Evolutionary conservation across 108 stramenopile species (phyloP).

Genomic region (Cyclotella atomus): DNA sequence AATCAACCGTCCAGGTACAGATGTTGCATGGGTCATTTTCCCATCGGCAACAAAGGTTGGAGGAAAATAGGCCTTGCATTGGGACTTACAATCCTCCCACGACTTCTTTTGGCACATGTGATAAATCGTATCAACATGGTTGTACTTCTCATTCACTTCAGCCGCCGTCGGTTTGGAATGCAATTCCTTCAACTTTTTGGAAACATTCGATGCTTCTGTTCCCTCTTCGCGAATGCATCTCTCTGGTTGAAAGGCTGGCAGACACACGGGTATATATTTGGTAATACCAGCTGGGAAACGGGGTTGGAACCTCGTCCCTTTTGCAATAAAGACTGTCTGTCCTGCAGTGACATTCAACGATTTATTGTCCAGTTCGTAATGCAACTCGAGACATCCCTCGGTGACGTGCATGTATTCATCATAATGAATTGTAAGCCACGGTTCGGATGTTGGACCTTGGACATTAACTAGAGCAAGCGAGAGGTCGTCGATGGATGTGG

Average conservation of each 20-base stretch:
- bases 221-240: slow-evolving; percentile 74
- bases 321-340: slow-evolving; percentile 62
- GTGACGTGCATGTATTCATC: slow-evolving; percentile 74
- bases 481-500: slow-evolving; percentile 38
- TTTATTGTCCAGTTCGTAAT: slow-evolving; percentile 22
- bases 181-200: slow-evolving; percentile 45
- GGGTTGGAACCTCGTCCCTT: slow-evolving; percentile 74
- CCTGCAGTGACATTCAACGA: slow-evolving; percentile 50
- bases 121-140: slow-evolving; percentile 51
- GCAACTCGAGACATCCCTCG: slow-evolving; percentile 56
- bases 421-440: slow-evolving; percentile 76
- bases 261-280: slow-evolving; percentile 78
- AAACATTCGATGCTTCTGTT: slow-evolving; percentile 33
- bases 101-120: slow-evolving; percentile 80
- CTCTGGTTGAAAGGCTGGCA: slow-evolving; percentile 78
- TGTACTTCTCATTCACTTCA: slow-evolving; percentile 20
- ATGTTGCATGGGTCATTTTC: slow-evolving; percentile 84
- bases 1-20: slow-evolving; percentile 63
- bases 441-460: slow-evolving; percentile 58
- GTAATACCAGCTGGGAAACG: slow-evolving; percentile 62
- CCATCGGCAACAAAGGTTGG: slow-evolving; percentile 85
- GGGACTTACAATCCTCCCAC: slow-evolving; percentile 66
- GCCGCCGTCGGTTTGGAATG: slow-evolving; percentile 22
- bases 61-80: slow-evolving; percentile 76
- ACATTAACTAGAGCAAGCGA: slow-evolving; percentile 71